Percentiles rank a stretch among this genome's conserved stretches.
phyloP scores from a whole-genome alignment of 495 filamentous ascomycete species.

The Letharia columbiana region DNA sequence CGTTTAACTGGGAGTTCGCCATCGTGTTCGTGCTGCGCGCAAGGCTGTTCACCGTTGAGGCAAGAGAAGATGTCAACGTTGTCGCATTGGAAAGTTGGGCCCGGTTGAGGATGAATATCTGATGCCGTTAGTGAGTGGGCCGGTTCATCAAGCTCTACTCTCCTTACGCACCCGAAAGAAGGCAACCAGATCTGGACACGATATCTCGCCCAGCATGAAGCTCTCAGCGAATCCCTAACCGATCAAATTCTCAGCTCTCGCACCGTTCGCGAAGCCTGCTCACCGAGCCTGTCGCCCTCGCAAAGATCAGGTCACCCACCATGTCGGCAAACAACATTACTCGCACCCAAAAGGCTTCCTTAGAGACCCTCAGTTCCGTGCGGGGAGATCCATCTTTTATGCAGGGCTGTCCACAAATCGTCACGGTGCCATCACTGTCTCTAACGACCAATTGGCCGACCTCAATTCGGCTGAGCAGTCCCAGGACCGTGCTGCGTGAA shows the following conservation, averaged over 20 bases:
- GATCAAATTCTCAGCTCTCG: slow-evolving; percentile 4
- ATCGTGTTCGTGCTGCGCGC: slow-evolving; percentile 55
- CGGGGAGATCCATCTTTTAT: slow-evolving; percentile 24
- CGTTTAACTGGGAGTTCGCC: slow-evolving; percentile 54
- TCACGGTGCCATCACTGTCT: slow-evolving; percentile 32
- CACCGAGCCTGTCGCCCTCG: neutral
- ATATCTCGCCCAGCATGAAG: slow-evolving; percentile 61
- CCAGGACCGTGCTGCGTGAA: slow-evolving; percentile 33
- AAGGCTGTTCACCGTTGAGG: slow-evolving; percentile 41
- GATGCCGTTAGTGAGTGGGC: slow-evolving; percentile 14
- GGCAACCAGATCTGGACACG: slow-evolving; percentile 50
- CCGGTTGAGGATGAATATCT: slow-evolving; percentile 59
- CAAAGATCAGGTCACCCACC: slow-evolving; percentile 25
- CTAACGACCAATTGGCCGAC: slow-evolving; percentile 35
- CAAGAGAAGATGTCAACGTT: slow-evolving; percentile 50
- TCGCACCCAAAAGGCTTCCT: slow-evolving; percentile 57
- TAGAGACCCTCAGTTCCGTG: slow-evolving; percentile 44
- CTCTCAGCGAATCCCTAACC: slow-evolving; percentile 56
- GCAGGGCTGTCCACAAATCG: slow-evolving; percentile 29
- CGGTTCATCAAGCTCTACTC: slow-evolving; percentile 6
- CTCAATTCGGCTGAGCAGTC: slow-evolving; percentile 33
- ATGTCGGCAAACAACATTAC: slow-evolving; percentile 59
- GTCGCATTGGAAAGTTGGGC: slow-evolving; percentile 46
- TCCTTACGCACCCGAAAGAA: slow-evolving; percentile 49
- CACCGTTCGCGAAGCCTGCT: neutral